Percentiles rank a stretch among this genome's conserved stretches.
Conservation (phyloP, 2,329 filamentous ascomycete genomes). For the Chrysosporium queenslandicum region DNA sequence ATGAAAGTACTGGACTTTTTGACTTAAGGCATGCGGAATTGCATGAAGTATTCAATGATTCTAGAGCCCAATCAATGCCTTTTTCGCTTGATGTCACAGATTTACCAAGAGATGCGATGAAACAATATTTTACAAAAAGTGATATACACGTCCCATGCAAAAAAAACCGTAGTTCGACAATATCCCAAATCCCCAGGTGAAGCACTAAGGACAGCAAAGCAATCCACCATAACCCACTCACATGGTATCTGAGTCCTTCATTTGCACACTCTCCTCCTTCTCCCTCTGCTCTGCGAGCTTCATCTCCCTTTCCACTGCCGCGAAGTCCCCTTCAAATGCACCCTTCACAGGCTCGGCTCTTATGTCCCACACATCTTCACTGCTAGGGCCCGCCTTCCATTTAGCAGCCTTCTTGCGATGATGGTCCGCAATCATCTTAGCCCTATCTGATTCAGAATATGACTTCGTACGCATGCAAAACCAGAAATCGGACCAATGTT, state of each 20-base stretch:
- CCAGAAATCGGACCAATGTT: conserved; percentile 91
- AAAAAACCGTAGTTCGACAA: too few relatives aligned
- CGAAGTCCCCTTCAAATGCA: conserved; percentile 39
- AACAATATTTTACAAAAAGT: neutral
- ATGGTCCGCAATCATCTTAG: conserved; percentile 52
- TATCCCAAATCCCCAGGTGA: too few relatives aligned
- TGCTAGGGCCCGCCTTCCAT: conserved; percentile 61
- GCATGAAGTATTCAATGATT: too few relatives aligned
- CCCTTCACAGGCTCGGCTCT: conserved; percentile 52
- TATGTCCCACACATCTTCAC: conserved; percentile 82
- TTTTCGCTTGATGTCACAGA: too few relatives aligned
- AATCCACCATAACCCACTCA: neutral
- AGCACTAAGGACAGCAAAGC: neutral
- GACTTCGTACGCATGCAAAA: conserved; percentile 85
- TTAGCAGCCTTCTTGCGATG: conserved; percentile 58
- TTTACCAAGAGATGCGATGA: neutral
- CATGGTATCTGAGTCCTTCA: neutral
- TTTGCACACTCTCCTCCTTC: neutral
- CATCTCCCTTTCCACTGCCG: conserved; percentile 34
- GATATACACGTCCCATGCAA: neutral
- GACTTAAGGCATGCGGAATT: too few relatives aligned
- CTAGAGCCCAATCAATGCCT: too few relatives aligned
- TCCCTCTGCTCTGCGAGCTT: conserved; percentile 32
- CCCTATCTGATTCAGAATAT: conserved; percentile 50
- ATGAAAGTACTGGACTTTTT: too few relatives aligned